A percentile compares a stretch with the other conserved stretches of the same genome.
Conservation (phyloP, 2,329 filamentous ascomycete species). For the Pyrenophora seminiperda region DNA sequence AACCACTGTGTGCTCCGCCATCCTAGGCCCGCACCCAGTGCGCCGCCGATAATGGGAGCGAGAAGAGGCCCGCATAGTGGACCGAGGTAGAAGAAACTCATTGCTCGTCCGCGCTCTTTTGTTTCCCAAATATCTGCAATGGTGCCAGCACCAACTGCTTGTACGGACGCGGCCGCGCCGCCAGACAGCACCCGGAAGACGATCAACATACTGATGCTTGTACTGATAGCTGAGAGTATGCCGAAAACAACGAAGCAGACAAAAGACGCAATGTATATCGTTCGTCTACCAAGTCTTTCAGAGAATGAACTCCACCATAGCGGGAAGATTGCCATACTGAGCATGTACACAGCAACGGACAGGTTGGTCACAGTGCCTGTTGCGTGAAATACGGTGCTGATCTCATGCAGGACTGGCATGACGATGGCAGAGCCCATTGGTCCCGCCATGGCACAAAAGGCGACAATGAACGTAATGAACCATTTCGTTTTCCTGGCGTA, state of each 20-base stretch:
- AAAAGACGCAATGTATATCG: conserved; percentile 47
- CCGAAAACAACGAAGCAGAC: conserved; percentile 41
- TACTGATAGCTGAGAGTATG: conserved; percentile 42
- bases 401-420: conserved; percentile 59
- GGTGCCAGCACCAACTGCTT: conserved; percentile 47
- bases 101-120: conserved; percentile 45
- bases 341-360: conserved; percentile 50
- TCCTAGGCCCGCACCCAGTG: conserved; percentile 37
- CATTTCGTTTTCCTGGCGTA: conserved; percentile 80
- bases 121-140: conserved; percentile 49
- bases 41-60: conserved; percentile 49
- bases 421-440: conserved; percentile 86
- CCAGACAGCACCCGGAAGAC: conserved; percentile 44
- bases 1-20: conserved; percentile 51
- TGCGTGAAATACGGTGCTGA: conserved; percentile 40
- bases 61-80: conserved; percentile 47
- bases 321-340: conserved; percentile 50
- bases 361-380: conserved; percentile 46
- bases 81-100: conserved; percentile 49
- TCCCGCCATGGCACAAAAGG: conserved; percentile 75
- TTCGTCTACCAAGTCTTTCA: conserved; percentile 44
- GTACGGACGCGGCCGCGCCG: conserved; percentile 46
- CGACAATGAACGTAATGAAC: conserved; percentile 78
- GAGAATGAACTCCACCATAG: conserved; percentile 50
- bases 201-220: conserved; percentile 47